phyloP scores from a whole-genome alignment of 1,284 basidiomycete species.

The Leccinum pachyderme region DNA sequence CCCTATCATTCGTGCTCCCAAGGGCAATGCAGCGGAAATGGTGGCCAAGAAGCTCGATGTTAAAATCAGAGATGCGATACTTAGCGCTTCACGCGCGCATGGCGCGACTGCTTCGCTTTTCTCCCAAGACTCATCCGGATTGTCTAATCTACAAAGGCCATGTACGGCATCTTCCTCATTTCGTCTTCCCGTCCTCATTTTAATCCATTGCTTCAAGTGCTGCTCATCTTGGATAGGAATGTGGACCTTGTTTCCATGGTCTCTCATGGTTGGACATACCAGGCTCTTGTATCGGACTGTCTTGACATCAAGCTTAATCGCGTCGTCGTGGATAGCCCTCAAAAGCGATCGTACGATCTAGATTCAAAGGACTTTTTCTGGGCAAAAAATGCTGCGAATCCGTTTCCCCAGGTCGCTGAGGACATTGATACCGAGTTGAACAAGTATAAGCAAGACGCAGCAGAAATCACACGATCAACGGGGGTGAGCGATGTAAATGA shows the following conservation, averaged over 20 bases:
- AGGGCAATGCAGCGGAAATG: constrained; percentile 98
- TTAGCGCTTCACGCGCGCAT: constrained; percentile 72
- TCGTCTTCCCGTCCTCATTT: constrained; percentile 4
- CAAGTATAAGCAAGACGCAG: constrained; percentile 95
- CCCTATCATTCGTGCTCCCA: constrained; percentile 92
- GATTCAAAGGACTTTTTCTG: constrained; percentile 99
- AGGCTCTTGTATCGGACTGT: constrained; percentile 97
- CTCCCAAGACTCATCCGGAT: constrained; percentile 65
- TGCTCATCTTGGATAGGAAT: constrained; percentile 93
- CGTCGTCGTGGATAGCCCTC: constrained; percentile 74
- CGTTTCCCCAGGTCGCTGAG: constrained; percentile 98
- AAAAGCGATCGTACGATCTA: constrained; percentile 92
- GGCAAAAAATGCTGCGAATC: constrained; percentile 93
- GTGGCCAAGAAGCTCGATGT: constrained; percentile 93
- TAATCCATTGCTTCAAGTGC: constrained; percentile 50
- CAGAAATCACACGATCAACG: constrained; percentile 94
- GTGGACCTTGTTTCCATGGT: constrained; percentile 94
- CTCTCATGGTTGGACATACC: constrained; percentile 99
- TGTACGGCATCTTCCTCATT: constrained; percentile 47
- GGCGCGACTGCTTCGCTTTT: constrained; percentile 57
- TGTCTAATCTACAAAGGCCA: constrained; percentile 80
- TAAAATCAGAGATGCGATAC: constrained; percentile 90
- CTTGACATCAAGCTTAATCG: constrained; percentile 97
- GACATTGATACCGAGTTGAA: constrained; percentile 94
- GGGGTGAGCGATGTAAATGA: constrained; percentile 97